Evolutionary conservation across 805 yeast species (phyloP).

Genomic region (Candida pseudoglaebosa): DNA sequence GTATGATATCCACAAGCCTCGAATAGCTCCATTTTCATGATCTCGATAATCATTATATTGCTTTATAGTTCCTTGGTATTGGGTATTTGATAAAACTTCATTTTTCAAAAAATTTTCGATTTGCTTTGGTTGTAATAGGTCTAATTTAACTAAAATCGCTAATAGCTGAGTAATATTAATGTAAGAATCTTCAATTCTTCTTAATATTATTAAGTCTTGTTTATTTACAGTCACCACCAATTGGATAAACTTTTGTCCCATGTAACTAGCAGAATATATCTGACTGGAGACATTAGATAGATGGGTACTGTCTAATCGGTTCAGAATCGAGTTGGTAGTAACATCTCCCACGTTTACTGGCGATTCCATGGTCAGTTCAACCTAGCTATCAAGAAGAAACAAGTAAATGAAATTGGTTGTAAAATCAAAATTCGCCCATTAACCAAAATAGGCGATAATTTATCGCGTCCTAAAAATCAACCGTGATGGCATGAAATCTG

Average conservation of each 20-base stretch:
- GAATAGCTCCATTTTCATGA: conserved; percentile 23
- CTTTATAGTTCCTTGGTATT: conserved; percentile 20
- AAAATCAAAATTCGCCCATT: conserved; percentile 1
- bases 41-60: conserved; percentile 25
- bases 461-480: conserved; percentile 5
- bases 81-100: conserved; percentile 30
- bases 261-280: conserved; percentile 27
- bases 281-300: conserved; percentile 18
- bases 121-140: conserved; percentile 22
- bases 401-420: no score
- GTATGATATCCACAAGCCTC: conserved; percentile 42
- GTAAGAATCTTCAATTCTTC: conserved; percentile 41
- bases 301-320: conserved; percentile 34
- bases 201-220: conserved; percentile 20
- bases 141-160: conserved; percentile 27
- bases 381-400: no score
- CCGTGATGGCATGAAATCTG: conserved; percentile 1
- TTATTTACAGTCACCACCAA: conserved; percentile 17
- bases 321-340: conserved; percentile 37
- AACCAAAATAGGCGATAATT: conserved; percentile 3
- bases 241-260: conserved; percentile 37
- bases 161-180: conserved; percentile 37
- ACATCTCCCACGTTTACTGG: conserved; percentile 39
- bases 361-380: conserved; percentile 43
- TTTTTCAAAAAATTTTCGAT: conserved; percentile 27